These are phyloP conservation scores for Aegilops sharonensis DNA, from an alignment of 176 grass and related monocot genomes.

Conservation along the genomic window DNA sequence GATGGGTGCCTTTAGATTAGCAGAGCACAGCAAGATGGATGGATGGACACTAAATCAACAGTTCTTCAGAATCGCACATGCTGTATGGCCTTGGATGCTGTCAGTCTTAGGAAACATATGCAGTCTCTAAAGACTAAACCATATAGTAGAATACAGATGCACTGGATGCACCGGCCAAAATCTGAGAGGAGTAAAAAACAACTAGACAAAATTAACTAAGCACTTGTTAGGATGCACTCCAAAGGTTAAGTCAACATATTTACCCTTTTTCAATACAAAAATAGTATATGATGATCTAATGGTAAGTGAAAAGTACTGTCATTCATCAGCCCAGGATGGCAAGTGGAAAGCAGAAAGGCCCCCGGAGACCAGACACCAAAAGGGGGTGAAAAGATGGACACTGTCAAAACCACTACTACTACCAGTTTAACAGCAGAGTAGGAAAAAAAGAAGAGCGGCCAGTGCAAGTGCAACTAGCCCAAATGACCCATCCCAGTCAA, in stretches of 20 bases:
- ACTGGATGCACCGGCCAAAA: not conserved
- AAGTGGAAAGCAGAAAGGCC: conserved; percentile 10
- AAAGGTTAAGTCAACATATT: not conserved
- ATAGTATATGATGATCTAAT: not conserved
- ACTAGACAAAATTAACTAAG: not conserved
- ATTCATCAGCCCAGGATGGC: conserved; percentile 2
- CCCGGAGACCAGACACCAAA: not conserved
- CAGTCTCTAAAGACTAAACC: not conserved
- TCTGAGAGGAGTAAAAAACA: not conserved
- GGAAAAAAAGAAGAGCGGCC: not conserved
- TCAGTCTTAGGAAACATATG: not conserved
- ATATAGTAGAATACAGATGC: not conserved
- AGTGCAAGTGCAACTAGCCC: conserved; percentile 22
- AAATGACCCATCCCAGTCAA: conserved; percentile 30
- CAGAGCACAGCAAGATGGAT: not conserved
- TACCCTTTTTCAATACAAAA: not conserved
- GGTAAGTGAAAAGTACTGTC: not conserved
- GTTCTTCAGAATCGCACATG: not conserved
- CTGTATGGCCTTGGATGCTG: not conserved
- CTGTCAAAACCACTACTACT: conserved; percentile 11
- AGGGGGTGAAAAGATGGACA: conserved; percentile 17
- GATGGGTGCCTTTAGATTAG: not conserved
- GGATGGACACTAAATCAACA: not conserved
- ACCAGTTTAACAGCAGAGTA: conserved; percentile 14
- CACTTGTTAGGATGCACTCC: not conserved